A percentile compares a stretch with the other conserved stretches of the same genome.
Conservation (phyloP, 345 rosid genomes). For the Brassica incana region DNA sequence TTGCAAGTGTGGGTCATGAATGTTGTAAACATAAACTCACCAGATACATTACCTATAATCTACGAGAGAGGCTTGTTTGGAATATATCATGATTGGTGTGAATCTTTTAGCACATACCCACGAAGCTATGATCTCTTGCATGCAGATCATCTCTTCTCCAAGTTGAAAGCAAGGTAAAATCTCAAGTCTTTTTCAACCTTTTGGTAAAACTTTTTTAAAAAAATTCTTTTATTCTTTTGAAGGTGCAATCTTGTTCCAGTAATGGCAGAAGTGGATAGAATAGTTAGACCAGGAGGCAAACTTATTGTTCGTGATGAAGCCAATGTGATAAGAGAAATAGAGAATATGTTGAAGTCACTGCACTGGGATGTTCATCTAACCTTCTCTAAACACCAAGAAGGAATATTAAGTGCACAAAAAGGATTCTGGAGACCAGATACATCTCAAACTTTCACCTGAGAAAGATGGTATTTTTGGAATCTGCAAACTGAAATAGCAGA, state of each 20-base stretch:
- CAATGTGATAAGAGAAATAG: constrained; percentile 61
- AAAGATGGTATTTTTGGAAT: not conserved
- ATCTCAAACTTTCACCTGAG: constrained; percentile 44
- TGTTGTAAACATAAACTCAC: constrained; percentile 75
- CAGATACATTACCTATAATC: constrained; percentile 87
- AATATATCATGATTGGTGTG: constrained; percentile 94
- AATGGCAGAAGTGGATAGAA: constrained; percentile 87
- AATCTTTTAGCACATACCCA: constrained; percentile 89
- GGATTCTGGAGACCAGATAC: constrained; percentile 80
- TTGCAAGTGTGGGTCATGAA: constrained; percentile 79
- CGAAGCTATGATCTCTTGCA: constrained; percentile 82
- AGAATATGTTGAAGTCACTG: constrained; percentile 72
- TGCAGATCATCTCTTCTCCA: constrained; percentile 91
- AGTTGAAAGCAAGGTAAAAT: constrained; percentile 59
- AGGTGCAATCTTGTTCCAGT: constrained; percentile 86
- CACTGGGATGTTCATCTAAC: constrained; percentile 80
- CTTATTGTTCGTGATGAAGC: constrained; percentile 73
- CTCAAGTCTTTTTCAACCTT: not conserved
- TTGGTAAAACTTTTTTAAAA: not conserved
- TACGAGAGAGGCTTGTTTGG: constrained; percentile 89
- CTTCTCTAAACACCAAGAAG: constrained; percentile 75
- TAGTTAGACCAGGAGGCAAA: constrained; percentile 93
- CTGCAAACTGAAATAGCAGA: constrained; percentile 17
- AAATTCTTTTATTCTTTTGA: not conserved
- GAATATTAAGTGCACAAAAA: constrained; percentile 86